Evolutionary conservation across 768 basidiomycete species (phyloP).

Genomic region (Ramaria rubella): DNA sequence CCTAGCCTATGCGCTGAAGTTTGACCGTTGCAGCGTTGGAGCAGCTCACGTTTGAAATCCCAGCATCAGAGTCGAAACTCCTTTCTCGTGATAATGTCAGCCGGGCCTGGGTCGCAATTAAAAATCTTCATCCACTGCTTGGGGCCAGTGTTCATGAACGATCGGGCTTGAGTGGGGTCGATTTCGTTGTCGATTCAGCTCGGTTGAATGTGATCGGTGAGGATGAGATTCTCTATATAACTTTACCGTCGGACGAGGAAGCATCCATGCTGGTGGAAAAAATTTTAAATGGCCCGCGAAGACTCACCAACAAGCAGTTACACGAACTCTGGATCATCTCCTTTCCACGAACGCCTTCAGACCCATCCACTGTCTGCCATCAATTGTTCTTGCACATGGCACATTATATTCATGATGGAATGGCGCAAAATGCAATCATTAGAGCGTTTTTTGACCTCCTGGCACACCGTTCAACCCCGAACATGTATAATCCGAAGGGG

Average conservation of each 20-base stretch:
- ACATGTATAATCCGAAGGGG: not conserved
- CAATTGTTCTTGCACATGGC: not conserved
- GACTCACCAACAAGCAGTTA: not conserved
- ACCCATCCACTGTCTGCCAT: not conserved
- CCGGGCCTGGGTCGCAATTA: not conserved
- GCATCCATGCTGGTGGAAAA: not conserved
- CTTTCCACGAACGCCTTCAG: not conserved
- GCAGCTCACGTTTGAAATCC: not conserved
- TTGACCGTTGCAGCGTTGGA: not conserved
- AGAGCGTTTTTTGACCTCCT: constrained; percentile 4
- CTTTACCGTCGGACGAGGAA: not conserved
- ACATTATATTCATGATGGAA: not conserved
- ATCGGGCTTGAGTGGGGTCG: not conserved
- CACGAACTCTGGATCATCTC: constrained; percentile 2
- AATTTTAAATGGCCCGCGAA: not conserved
- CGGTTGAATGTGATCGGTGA: not conserved
- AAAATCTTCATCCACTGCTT: constrained; percentile 3
- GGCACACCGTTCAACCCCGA: not conserved
- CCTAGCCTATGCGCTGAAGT: not conserved
- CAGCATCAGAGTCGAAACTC: not conserved
- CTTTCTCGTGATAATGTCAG: not conserved
- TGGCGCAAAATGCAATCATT: not conserved
- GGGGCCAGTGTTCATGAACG: constrained; percentile 2
- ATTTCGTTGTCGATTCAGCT: not conserved
- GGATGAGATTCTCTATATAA: not conserved